Evolutionary conservation across 768 basidiomycete species (phyloP), one percentile per base, ranked within the genome.

Genomic region (Leccinum rimulosum): DNA sequence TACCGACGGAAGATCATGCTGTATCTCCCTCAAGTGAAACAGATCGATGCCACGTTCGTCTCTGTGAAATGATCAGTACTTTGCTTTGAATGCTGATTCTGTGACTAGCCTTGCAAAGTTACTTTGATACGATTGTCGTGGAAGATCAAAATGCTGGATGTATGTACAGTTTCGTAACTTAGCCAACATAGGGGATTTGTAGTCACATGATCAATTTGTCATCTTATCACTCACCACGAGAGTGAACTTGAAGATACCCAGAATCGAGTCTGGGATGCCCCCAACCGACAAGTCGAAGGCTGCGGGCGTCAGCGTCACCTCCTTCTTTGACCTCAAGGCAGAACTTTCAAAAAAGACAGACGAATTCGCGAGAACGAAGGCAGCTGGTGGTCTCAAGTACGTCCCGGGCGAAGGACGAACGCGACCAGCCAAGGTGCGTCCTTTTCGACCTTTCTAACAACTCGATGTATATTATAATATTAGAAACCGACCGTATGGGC

Each of bases 21-120:
- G 40, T 86, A 87, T 3, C 77, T 97, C 22, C 95, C 95, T 0
- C 92, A 96, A 66, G 74, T 98, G 57, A 84, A 85, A 68, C 97
- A 99, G 75, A 88, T 99, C 53, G 97, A 99, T 74, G 97, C 97
- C 45, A 98, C 91, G 89, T 98, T 68, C 62, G 94, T 86, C 40
- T n/a, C 40, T 30, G 14, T 27, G 4, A n/a, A 15, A 25, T 11
- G 17, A 52, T 49, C 15, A 36, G 38, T n/a, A 10, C 6, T 19
- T 17, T 38, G 25, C 9, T 30, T 11, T 12, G 7, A n/a, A 50
- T 22, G 2, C 58, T 69, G 15, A 68, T 19, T 51, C 9, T 33
- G 12, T 27, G 19, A 30, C 48, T 38, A 63, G 62, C 28, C 61
- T 57, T 61, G 49, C 60, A 90, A 93, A 79, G 89, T 93, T 59